Conservation (phyloP, 1,284 basidiomycete genomes). For the Megacollybia platyphylla region DNA sequence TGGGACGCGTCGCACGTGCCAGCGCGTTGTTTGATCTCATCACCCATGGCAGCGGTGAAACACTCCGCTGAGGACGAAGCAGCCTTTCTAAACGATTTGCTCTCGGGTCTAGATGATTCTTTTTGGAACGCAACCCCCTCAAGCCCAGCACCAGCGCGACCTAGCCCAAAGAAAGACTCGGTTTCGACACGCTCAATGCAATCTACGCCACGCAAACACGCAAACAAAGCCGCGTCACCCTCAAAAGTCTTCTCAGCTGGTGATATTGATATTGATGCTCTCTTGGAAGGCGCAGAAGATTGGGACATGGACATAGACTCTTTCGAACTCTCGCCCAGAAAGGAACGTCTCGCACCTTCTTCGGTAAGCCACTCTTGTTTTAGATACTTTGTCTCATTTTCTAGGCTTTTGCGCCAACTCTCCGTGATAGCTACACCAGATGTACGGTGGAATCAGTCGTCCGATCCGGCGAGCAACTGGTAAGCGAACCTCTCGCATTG, state of each 20-base stretch:
- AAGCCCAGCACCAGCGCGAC: constrained; percentile 18
- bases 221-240: constrained; percentile 8
- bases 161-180: constrained; percentile 7
- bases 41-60: neutral
- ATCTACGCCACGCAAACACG: constrained; percentile 12
- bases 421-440: constrained; percentile 18
- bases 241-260: constrained; percentile 10
- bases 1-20: too few species aligned
- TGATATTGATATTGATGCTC: constrained; percentile 20
- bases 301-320: constrained; percentile 34
- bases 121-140: constrained; percentile 29
- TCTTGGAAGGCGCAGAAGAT: constrained; percentile 44
- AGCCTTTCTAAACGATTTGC: constrained; percentile 31
- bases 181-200: constrained; percentile 2
- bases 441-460: constrained; percentile 34
- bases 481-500: constrained; percentile 25
- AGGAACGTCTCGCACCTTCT: neutral
- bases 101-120: constrained; percentile 31
- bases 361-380: too few species aligned
- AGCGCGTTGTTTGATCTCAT: neutral
- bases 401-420: constrained; percentile 5
- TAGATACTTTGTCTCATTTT: too few species aligned
- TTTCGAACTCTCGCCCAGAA: neutral
- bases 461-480: constrained; percentile 13
- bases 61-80: constrained; percentile 21